Evolutionary conservation across 2,329 filamentous ascomycete genomes (phyloP).

Genomic region (Talaromyces amestolkiae): DNA sequence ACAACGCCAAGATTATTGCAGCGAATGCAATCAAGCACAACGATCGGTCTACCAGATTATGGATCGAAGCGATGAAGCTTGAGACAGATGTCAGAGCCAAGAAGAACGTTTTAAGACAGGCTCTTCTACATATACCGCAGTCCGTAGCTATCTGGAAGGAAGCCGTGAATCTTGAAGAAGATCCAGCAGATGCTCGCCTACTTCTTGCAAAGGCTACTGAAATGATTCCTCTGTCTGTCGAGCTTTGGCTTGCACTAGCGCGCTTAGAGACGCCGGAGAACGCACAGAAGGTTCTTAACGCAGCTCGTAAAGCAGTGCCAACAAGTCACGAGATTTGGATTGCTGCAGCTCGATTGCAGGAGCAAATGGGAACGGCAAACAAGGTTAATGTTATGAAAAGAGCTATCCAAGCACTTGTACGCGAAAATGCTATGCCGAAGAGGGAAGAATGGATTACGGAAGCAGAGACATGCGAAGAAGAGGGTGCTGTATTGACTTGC

Average conservation of each 20-base stretch:
- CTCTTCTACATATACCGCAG: slow-evolving; percentile 86
- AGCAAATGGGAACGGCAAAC: slow-evolving; percentile 77
- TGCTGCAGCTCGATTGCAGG: slow-evolving; percentile 82
- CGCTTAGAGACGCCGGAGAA: slow-evolving; percentile 86
- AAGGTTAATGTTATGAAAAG: slow-evolving; percentile 93
- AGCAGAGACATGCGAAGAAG: slow-evolving; percentile 90
- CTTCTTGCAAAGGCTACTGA: slow-evolving; percentile 93
- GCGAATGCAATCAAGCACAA: slow-evolving; percentile 91
- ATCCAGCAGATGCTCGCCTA: slow-evolving; percentile 80
- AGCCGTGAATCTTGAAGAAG: slow-evolving; percentile 90
- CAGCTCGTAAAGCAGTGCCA: slow-evolving; percentile 87
- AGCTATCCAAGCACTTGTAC: slow-evolving; percentile 81
- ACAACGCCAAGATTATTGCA: slow-evolving; percentile 94
- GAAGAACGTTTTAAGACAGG: slow-evolving; percentile 88
- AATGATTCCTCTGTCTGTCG: slow-evolving; percentile 87
- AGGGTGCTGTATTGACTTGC: slow-evolving; percentile 83
- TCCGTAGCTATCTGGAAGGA: slow-evolving; percentile 98
- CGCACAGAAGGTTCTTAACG: slow-evolving; percentile 92
- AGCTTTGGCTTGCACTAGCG: slow-evolving; percentile 91
- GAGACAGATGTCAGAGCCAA: slow-evolving; percentile 80
- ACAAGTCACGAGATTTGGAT: slow-evolving; percentile 97
- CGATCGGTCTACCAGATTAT: slow-evolving; percentile 79
- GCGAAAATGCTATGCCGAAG: slow-evolving; percentile 93
- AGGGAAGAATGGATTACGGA: slow-evolving; percentile 96
- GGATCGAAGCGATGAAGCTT: slow-evolving; percentile 93